Base-by-base conservation (phyloP, 306 rosid species). In the Hippophae gyantsensis region DNA sequence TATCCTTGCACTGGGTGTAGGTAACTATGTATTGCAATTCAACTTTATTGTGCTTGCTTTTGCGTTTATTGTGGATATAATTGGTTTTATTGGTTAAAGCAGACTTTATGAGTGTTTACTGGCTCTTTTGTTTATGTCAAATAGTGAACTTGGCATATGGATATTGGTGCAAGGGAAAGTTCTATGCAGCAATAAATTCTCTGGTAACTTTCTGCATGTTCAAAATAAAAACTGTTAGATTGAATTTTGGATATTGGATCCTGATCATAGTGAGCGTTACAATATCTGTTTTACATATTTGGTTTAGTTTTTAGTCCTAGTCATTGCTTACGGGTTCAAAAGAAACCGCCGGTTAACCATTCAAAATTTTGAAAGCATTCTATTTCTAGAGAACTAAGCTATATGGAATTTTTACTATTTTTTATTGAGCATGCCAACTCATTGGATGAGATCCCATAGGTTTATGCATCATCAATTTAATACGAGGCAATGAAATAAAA, bases 101-200 rank as follows among this genome's bases (percentile, higher is more conserved):
- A n/a, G n/a, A 8, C 25, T 49, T 49, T 49, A 6, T 49, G 52
- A 12, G 5, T 12, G 7, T 48, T 8, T 43, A 26, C 3, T 27
- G 48, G 61, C 38, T 49, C 59, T 23, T 6, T 42, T 60, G 18
- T 38, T 38, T 62, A 26, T 50, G 6, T 26, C 42, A 82, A 78
- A 80, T 70, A 90, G 98, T 90, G 52, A 90, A 90, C 72, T 69
- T 90, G 83, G 92, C 86, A 44, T 87, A 85, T 79, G 98, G 89
- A 67, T 79, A 67, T 71, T 90, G 87, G 98, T 70, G 87, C 32
- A 74, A 83, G 73, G 92, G 82, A 67, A 71, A 68, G 51, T 78
- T 67, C 68, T 87, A 85, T 73, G 80, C 84, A 45, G 89, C 98
- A 57, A 43, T 90, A 64, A 83, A 89, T 71, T 74, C 80, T 66